Evolutionary conservation across 2,329 filamentous ascomycete genomes (phyloP), one percentile per base, ranked within the genome.

Genomic region (Drechslerella stenobrocha): DNA sequence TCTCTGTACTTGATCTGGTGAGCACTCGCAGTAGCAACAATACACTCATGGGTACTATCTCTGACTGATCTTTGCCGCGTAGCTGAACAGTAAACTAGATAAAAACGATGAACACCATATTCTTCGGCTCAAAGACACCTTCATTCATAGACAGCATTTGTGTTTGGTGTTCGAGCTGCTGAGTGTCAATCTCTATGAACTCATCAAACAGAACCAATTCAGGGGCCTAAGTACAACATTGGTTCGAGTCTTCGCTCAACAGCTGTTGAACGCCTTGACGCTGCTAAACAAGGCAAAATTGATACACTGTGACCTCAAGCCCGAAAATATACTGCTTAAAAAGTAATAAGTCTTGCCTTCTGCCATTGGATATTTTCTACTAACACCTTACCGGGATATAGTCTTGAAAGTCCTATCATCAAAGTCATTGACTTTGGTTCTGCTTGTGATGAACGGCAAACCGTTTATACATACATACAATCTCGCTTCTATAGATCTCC

Each of bases 351-450:
- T 20, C 13, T 7, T 48, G 57, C 30, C 23, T 28, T 15, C 57
- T 24, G 22, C n/a, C 5, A 13, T 32, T 28, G 37, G 26, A 30
- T 28, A 22, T 42, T 18, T n/a, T 24, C 46, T 51, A 42, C 69
- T 37, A 67, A 51, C 26, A 4, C 53, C 50, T 30, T 20, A 30
- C 18, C 18, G 4, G 13, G 20, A 5, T 48, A 44, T 70, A 86
- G 84, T 75, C 84, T 98, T 40, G 93, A 98, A 77, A 97, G 92
- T 74, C 93, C 93, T 2, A 97, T 98, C 72, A 98, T 98, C 82
- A 98, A 98, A 77, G 96, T 98, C 74, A 98, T 98, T 76, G 93
- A 98, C 81, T 98, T 98, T 75, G 93, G 93, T 42, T 98, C 93
- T 34, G 93, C 93, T 11, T 98, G 93, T 77, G 93, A 98, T 76